Evolutionary conservation across 1,284 basidiomycete genomes (phyloP), one percentile per base, ranked within the genome.

Genomic region (Heterobasidion irregulare): DNA sequence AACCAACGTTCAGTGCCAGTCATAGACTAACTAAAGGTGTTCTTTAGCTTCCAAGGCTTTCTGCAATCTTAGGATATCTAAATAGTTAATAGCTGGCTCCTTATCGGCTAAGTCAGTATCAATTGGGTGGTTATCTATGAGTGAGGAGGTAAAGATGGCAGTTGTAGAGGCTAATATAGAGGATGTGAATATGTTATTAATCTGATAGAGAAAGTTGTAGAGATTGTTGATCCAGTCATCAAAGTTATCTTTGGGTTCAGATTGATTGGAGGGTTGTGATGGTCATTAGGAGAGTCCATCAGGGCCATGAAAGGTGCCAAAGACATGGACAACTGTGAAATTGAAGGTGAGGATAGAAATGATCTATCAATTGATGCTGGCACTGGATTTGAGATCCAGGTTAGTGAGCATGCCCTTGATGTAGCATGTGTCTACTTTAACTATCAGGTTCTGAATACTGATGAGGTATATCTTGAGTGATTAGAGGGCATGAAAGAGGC

Each of bases 301-400:
- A 0, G 53, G 53, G 2, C 45, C 34, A 13, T 53, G 53, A n/a
- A 15, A 8, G 1, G 16, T 15, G 32, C 53, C 44, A 4, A 46
- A 32, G 13, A 75, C 65, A 53, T 72, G 72, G 0, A 67, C 59
- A 1, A 71, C 59, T 0, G 57, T 60, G 50, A 76, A 75, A 33
- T 64, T 53, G 56, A 74, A 75, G 0, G 61, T 63, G 0, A 74
- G 53, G 1, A 76, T 76, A 0, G 63, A 61, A 0, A 65, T 56
- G 10, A 77, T 73, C 73, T 75, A 77, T 0, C 62, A 47, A 45
- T 76, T 77, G 6, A 77, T 72, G 2, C 64, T 64, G 0, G 65
- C 62, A 10, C 63, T 70, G 0, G 70, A 74, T 1, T 63, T 58
- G 0, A 74, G 58, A 52, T 75, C 70, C 7, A 38, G 47, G 16